Base-by-base conservation (phyloP, 2,329 filamentous ascomycete species). In the Aspergillus eucalypticola region DNA sequence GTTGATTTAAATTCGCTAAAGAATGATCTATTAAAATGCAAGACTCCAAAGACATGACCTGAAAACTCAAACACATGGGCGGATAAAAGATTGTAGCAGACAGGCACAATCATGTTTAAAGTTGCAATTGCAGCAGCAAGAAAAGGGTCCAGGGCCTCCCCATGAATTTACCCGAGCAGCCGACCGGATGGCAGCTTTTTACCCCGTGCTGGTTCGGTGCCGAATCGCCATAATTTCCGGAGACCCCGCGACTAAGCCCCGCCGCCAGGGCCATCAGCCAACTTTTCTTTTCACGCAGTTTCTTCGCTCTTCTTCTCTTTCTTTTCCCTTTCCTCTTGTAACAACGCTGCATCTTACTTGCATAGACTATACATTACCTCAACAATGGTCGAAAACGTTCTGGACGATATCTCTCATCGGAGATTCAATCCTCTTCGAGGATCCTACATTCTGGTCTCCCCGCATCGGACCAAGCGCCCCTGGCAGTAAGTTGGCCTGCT, bases 351-450 rank as follows among this genome's bases (percentile, higher is more conserved):
- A 10, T 39, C 11, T 17, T 6, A n/a, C 19, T 55, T 19, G 17
- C 8, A 13, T 32, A 17, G 8, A 17, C 52, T 35, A 8, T 6
- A 42, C 35, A 58, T 17, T 15, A 39, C 39, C 35, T 15, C 39
- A 17, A 78, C 63, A 50, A 93, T 92, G 90, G 85, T 86, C 8
- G 88, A 90, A 72, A 83, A 86, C 65, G 87, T 94, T 53, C 87
- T 99, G 54, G 88, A 98, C 82, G 94, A 99, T 76, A 98, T 99
- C 71, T 96, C 95, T 44, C 95, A 99, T 75, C 85, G 95, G 70
- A 89, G 95, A 75, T 98, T 90, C 77, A 99, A 99, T 75, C 91
- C 92, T 56, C 83, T 99, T 63, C 89, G 91, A 66, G 92, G 91
- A 63, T 92, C 90, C 63, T 96, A 93, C 90, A 85, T 99, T 62